Evolutionary conservation across 768 basidiomycete species (phyloP).

Genomic region (Peribolospora baueri): DNA sequence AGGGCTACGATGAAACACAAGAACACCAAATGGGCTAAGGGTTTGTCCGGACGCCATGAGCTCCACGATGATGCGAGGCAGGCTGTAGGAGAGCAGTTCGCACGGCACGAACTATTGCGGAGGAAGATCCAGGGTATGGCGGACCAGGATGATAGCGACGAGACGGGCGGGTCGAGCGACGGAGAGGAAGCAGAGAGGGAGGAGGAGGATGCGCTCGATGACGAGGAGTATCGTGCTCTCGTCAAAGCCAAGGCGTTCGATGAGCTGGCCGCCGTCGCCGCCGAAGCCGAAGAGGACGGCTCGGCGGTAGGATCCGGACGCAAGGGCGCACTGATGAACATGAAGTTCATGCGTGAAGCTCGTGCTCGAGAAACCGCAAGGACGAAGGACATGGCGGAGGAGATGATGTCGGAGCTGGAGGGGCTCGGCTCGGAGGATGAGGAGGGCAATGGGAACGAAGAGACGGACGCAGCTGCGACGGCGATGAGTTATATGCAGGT

Average conservation of each 20-base stretch:
- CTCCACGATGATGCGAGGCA: slow-evolving; percentile 31
- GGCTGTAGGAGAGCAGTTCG: slow-evolving; percentile 66
- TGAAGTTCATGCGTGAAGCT: slow-evolving; percentile 98
- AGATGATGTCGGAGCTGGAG: slow-evolving; percentile 47
- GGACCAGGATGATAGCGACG: slow-evolving; percentile 17
- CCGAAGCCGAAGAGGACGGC: slow-evolving; percentile 19
- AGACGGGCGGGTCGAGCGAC: slow-evolving; percentile 25
- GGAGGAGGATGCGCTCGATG: slow-evolving; percentile 26
- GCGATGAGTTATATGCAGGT: slow-evolving; percentile 15
- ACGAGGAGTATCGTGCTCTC: slow-evolving; percentile 23
- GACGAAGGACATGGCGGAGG: slow-evolving; percentile 40
- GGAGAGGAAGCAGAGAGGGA: slow-evolving; percentile 24
- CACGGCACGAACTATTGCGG: slow-evolving; percentile 51
- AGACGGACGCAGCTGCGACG: slow-evolving; percentile 16
- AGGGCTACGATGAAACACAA: slow-evolving; percentile 74
- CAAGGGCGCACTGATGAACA: slow-evolving; percentile 52
- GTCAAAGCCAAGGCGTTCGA: slow-evolving; percentile 52
- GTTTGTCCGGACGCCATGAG: slow-evolving; percentile 22
- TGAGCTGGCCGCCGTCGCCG: slow-evolving; percentile 34
- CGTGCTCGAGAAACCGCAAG: slow-evolving; percentile 38
- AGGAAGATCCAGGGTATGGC: slow-evolving; percentile 46
- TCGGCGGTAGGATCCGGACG: slow-evolving; percentile 21
- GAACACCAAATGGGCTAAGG: slow-evolving; percentile 34
- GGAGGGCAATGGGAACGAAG: slow-evolving; percentile 14
- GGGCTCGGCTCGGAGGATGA: slow-evolving; percentile 18